These are phyloP conservation scores for Coemansia erecta DNA, from an alignment of 192 early-diverging fungal species.

Conservation along the genomic window DNA sequence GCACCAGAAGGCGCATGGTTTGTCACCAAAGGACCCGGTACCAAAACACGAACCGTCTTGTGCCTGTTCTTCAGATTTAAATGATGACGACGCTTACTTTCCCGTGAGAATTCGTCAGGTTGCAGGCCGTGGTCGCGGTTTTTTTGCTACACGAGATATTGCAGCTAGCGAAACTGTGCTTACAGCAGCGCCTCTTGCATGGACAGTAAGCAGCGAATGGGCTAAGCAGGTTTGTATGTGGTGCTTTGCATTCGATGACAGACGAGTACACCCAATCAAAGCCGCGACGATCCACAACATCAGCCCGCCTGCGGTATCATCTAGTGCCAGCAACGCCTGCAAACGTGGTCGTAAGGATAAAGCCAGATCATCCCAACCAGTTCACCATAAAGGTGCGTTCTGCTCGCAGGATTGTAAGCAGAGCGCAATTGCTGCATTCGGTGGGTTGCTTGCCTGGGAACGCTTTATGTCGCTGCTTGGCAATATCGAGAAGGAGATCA, in stretches of 20 bases:
- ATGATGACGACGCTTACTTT: slow-evolving; percentile 7
- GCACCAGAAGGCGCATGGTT: no score
- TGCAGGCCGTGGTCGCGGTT: slow-evolving; percentile 45
- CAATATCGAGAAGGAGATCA: slow-evolving; percentile 21
- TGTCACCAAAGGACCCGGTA: no score
- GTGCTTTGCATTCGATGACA: slow-evolving; percentile 32
- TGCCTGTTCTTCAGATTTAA: background rate
- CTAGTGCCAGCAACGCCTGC: background rate
- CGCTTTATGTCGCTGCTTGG: slow-evolving; percentile 22
- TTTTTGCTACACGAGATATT: slow-evolving; percentile 43
- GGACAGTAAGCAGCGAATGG: slow-evolving; percentile 42
- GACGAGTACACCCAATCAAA: slow-evolving; percentile 26
- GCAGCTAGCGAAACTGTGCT: slow-evolving; percentile 30
- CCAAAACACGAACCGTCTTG: no score
- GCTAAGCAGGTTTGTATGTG: slow-evolving; percentile 41
- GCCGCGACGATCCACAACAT: slow-evolving; percentile 4
- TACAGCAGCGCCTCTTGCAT: slow-evolving; percentile 31
- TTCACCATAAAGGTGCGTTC: slow-evolving; percentile 34
- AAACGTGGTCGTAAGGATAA: background rate
- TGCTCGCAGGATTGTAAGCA: slow-evolving; percentile 34
- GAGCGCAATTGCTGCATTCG: slow-evolving; percentile 21
- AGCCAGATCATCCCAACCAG: background rate
- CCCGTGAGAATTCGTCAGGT: slow-evolving; percentile 34
- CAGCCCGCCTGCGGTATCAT: background rate
- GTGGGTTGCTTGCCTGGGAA: slow-evolving; percentile 23